Base-by-base conservation (phyloP, 2,329 filamentous ascomycete genomes). In the Hypoxylon sp. region DNA sequence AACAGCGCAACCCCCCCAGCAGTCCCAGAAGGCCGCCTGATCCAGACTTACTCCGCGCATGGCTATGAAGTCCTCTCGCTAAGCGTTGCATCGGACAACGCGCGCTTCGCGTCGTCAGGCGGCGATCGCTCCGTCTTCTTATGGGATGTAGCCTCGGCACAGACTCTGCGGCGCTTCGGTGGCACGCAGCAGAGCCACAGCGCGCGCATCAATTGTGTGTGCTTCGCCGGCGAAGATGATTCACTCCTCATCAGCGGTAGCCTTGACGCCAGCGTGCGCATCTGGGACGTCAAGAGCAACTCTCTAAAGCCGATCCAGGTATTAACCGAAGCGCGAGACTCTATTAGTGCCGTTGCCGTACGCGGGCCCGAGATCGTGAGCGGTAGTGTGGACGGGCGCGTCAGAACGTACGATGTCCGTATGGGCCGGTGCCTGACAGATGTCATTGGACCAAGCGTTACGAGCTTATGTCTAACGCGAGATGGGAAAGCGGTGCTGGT, bases 81-180 rank as follows among this genome's bases (percentile, higher is more conserved):
- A 39, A 84, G 87, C 55, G 91, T 97, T 52, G 82, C 88, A 6
- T 75, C 82, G 23, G 90, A 93, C 81, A 99, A 99, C 79, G 87
- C 93, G 70, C 88, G 88, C 45, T 97, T 99, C 78, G 90, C 90
- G 8, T 94, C 90, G n/a, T 87, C 88, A 1, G 96, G 96, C 71
- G 96, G 96, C 63, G 96, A 99, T 81, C 92, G 95, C 72, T 85
- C 87, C 66, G 93, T 97, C 0, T 97, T 97, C 76, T 84, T 97
- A 4, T 98, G 96, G 96, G 96, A 99, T 79, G 96, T 98, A 0
- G 85, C 90, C 48, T 91, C 90, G 2, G 93, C 91, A 16, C 85
- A 87, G 71, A 97, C 95, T 3, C 81, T 91, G 25, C 87, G 92
- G 21, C 86, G 96, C 27, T 96, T 95, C 78, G 84, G 84, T 16